Evolutionary conservation across 257 asterid genomes (phyloP).

Genomic region (Scutellaria barbata): DNA sequence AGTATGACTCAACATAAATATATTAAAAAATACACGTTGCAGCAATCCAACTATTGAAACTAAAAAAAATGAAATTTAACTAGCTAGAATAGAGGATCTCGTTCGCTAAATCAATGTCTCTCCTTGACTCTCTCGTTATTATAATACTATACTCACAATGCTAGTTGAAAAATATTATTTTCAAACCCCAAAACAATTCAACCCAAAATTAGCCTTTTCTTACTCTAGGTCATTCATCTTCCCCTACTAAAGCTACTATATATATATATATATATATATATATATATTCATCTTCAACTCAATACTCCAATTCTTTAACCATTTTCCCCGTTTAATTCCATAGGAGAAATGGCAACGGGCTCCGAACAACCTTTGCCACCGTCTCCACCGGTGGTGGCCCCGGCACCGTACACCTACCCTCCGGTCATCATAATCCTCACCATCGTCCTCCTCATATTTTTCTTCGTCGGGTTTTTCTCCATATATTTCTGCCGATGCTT

Average conservation of each 20-base stretch:
- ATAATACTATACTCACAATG: conserved; percentile 13
- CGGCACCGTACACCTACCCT: conserved; percentile 50
- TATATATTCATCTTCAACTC: conserved; percentile 29
- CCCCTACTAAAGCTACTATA: conserved; percentile 26
- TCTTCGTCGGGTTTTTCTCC: conserved; percentile 72
- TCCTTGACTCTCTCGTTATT: conserved; percentile 40
- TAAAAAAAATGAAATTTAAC: no score
- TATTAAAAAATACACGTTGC: no score
- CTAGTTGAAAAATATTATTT: conserved; percentile 30
- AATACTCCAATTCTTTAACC: conserved; percentile 10
- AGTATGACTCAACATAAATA: no score
- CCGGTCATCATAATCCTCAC: conserved; percentile 70
- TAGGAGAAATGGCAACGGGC: conserved; percentile 55
- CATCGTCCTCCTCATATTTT: conserved; percentile 56
- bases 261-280: neutral
- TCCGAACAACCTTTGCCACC: conserved; percentile 43
- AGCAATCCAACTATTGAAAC: no score
- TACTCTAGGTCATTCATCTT: conserved; percentile 34
- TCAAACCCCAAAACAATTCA: conserved; percentile 29
- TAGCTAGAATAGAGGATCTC: no score
- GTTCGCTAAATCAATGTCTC: conserved; percentile 33
- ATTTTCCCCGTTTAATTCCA: neutral
- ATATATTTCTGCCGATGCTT: conserved; percentile 76
- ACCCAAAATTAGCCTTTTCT: conserved; percentile 33
- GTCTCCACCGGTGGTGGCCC: conserved; percentile 16